Base-by-base conservation (phyloP, 2,329 filamentous ascomycete genomes). In the Cladosporium sp. region DNA sequence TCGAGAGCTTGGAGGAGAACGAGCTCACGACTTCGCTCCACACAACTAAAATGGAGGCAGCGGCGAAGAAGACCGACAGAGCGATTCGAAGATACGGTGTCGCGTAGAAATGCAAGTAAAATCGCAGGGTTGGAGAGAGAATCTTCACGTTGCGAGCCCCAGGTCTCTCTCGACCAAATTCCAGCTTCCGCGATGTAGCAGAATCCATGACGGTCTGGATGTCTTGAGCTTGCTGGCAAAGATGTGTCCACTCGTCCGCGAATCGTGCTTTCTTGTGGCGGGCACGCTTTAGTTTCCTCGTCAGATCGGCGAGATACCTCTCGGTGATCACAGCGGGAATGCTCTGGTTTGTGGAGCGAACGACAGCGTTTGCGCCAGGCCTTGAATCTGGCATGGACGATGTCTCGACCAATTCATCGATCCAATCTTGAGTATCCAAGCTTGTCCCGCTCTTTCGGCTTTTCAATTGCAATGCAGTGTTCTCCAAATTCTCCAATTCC, bases 21-120 rank as follows among this genome's bases (percentile, higher is more conserved):
- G 84, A 82, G 68, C 93, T 95, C 70, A 95, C 82, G 52, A 95
- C 73, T 74, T 98, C 93, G 1, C 91, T 95, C 90, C 91, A 97
- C 48, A 97, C 79, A 56, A 98, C 86, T 60, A 84, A 87, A 46
- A 82, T 76, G 0, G 93, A 97, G 2, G 89, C 90, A 0, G 86
- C 66, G 0, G 85, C 79, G 18, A 95, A 77, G 53, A 93, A 63
- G 1, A 73, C 72, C n/a, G 87, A 89, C 4, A 87, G 68, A 7
- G 75, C 66, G 43, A 90, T 75, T 46, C 84, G 82, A 0, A 83
- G 59, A 48, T 79, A 81, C 0, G 93, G 93, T 31, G 93, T 71
- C 18, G 91, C 58, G 61, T 89, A 81, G 53, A 83, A 86, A 66
- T 95, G 80, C 46, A 89, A 73, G 28, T 95, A 71, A 65, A 93